These are phyloP conservation scores for Colletotrichum navitas DNA, from an alignment of 2,329 filamentous ascomycete species.

Conservation along the genomic window DNA sequence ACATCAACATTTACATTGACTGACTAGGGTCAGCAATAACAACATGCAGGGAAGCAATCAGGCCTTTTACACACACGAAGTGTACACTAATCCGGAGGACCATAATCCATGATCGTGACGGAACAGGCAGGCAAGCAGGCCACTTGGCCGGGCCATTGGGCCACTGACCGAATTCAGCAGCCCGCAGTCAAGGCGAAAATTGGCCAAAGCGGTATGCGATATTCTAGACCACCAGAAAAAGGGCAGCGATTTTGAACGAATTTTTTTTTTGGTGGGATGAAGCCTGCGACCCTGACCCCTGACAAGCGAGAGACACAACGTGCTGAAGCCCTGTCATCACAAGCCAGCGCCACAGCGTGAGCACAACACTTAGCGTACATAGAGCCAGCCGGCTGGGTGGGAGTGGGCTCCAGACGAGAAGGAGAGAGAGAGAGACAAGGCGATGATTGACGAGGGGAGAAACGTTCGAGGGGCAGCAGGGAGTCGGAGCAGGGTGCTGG, in stretches of 20 bases:
- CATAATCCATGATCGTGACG: not conserved
- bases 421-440: conserved; percentile 12
- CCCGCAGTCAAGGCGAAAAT: conserved; percentile 5
- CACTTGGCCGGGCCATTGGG: not conserved
- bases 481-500: conserved; percentile 13
- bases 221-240: conserved; percentile 15
- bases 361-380: not conserved
- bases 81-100: not conserved
- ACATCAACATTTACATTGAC: conserved; percentile 8
- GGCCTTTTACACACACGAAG: not conserved
- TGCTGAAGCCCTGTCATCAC: conserved; percentile 35
- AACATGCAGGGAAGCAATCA: conserved; percentile 25
- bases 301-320: conserved; percentile 36
- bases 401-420: conserved; percentile 18
- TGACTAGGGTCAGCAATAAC: conserved; percentile 28
- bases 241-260: not conserved
- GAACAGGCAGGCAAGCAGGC: not conserved
- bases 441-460: conserved; percentile 6
- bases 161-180: conserved; percentile 27
- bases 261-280: conserved; percentile 29
- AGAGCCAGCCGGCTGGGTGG: conserved; percentile 33
- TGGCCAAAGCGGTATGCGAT: not conserved
- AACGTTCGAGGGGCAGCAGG: conserved; percentile 21
- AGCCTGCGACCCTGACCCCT: conserved; percentile 13
- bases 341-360: conserved; percentile 30